Base-by-base conservation (phyloP, 768 basidiomycete species). In the Lactarius evosmus region DNA sequence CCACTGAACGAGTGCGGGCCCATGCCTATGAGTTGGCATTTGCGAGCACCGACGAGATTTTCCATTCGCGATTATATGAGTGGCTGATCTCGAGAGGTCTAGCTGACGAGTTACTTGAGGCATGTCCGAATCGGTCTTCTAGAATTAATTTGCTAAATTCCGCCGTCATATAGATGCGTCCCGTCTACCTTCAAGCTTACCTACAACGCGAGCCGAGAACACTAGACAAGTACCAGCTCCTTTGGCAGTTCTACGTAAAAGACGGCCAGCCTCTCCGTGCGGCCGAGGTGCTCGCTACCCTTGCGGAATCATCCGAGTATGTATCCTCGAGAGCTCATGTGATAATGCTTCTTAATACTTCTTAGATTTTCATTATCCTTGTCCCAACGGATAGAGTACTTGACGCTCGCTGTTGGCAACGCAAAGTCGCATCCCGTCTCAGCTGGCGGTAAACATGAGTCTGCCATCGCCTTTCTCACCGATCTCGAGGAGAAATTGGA, bases 241-340 rank as follows among this genome's bases (percentile, higher is more conserved):
- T 98, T 2, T 98, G 97, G 97, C 93, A 98, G 70, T 98, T 93
- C 76, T 96, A 97, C 71, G 94, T 96, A 58, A 91, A 96, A 70
- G 89, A 92, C 69, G 89, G 89, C 1, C 89, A 94, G 68, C 90
- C 90, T 34, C 74, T 95, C 52, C 83, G 90, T 50, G 96, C 97
- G 2, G 95, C 97, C 1, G 87, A 91, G 72, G 88, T 96, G 0
- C 83, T 98, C 51, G 83, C 84, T 14, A 78, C 83, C 16, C 77
- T 98, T 53, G 95, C 97, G 33, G 91, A 96, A 70, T 89, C 93
- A 16, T 82, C 82, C 19, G 82, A 90, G 92, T 95, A 66, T 71
- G 90, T 80, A 33, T 3, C 5, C 22, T 36, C 4, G 30, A 40
- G 36, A 32, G 51, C 25, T 29, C 38, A 11, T 14, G 29, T 51